Conservation (phyloP, 371 early-diverging fungal species). For the Funneliformis caledonium region DNA sequence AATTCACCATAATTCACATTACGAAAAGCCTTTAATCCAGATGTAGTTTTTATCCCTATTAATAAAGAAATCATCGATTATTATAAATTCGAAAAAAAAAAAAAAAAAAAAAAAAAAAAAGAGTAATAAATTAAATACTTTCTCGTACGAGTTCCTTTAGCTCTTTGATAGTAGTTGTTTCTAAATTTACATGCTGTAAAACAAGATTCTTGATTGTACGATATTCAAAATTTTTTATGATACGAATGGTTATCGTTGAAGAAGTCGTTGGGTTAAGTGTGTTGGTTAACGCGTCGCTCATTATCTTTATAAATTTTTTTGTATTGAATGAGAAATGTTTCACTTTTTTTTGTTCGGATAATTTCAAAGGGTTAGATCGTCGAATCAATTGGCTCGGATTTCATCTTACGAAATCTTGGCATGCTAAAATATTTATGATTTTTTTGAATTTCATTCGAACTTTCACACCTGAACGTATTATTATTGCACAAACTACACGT, state of each 20-base stretch:
- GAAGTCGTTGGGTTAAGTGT: conserved; percentile 59
- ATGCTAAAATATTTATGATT: no score
- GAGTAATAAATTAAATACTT: conserved; percentile 55
- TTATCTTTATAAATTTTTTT: neutral
- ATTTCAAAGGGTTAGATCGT: no score
- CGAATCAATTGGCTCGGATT: no score
- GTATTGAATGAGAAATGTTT: no score
- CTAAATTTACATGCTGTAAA: conserved; percentile 72
- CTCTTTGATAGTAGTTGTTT: conserved; percentile 69
- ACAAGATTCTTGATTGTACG: conserved; percentile 85
- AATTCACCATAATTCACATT: conserved; percentile 46
- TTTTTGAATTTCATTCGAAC: no score
- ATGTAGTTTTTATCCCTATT: conserved; percentile 63
- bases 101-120: conserved; percentile 10
- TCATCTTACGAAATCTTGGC: no score
- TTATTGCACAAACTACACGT: neutral
- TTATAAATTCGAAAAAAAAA: neutral
- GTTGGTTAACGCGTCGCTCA: conserved; percentile 52
- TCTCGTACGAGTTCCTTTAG: conserved; percentile 68
- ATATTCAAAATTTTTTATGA: conserved; percentile 91
- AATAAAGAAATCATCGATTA: neutral
- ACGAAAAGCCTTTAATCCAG: conserved; percentile 78
- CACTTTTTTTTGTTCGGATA: no score
- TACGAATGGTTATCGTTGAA: conserved; percentile 79
- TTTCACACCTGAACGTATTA: no score